These are phyloP conservation scores for Halophytophthora polymorphica DNA, from an alignment of 352 stramenopile genomes.

Conservation along the genomic window DNA sequence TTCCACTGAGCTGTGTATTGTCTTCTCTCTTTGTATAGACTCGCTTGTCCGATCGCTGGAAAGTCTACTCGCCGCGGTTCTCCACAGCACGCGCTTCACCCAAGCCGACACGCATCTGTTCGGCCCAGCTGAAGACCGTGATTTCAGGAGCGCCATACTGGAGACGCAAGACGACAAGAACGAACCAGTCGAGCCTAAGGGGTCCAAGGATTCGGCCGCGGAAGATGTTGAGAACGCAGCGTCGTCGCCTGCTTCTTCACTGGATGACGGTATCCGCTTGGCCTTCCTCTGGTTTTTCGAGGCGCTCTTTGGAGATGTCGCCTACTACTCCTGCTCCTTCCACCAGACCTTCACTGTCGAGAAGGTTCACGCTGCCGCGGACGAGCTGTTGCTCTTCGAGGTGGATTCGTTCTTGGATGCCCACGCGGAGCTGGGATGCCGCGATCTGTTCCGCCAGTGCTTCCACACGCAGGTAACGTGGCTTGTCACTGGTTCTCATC, in stretches of 20 bases:
- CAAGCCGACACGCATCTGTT: constrained; percentile 58
- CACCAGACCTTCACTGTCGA: constrained; percentile 32
- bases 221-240: not conserved
- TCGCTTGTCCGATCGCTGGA: constrained; percentile 53
- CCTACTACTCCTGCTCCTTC: constrained; percentile 63
- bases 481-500: no score
- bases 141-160: constrained; percentile 34
- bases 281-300: constrained; percentile 59
- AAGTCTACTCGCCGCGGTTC: constrained; percentile 33
- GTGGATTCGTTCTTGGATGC: constrained; percentile 58
- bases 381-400: constrained; percentile 56
- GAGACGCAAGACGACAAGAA: not conserved
- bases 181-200: not conserved
- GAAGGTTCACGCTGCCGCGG: constrained; percentile 2
- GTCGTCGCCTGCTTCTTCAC: constrained; percentile 5
- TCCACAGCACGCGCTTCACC: constrained; percentile 31
- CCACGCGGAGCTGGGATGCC: constrained; percentile 65
- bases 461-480: constrained; percentile 63
- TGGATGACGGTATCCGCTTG: constrained; percentile 31
- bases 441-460: constrained; percentile 75
- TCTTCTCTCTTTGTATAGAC: constrained; percentile 27
- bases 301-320: constrained; percentile 55
- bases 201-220: constrained; percentile 6
- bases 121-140: constrained; percentile 11
- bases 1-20: not conserved